Conservation (phyloP, 345 rosid genomes). For the Kandelia obovata region DNA sequence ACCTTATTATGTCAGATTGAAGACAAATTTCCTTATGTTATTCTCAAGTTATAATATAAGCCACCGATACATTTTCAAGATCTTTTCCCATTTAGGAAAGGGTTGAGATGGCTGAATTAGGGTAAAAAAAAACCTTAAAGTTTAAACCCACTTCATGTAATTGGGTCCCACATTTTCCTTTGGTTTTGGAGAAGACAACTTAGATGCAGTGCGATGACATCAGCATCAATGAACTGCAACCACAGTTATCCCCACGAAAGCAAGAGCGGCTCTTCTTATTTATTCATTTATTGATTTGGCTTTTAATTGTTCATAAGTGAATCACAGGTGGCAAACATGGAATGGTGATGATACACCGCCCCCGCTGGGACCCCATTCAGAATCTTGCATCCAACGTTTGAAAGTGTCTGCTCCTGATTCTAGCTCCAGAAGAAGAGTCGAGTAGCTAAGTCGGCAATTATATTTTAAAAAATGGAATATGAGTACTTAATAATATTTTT, state of each 20-base stretch:
- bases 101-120: neutral
- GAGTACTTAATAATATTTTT: no score
- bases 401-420: conserved; percentile 26
- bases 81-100: conserved; percentile 1
- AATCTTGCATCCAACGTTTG: conserved; percentile 21
- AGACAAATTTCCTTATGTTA: no score
- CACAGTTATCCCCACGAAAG: conserved; percentile 3
- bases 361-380: neutral
- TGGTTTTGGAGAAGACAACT: conserved; percentile 34
- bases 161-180: conserved; percentile 26
- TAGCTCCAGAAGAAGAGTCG: neutral
- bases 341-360: conserved; percentile 2
- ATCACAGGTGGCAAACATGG: conserved; percentile 31
- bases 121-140: neutral
- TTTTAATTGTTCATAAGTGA: neutral
- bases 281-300: neutral
- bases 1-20: no score
- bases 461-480: no score
- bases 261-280: neutral
- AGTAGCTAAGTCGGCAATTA: no score
- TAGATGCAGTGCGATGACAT: neutral
- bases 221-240: conserved; percentile 8
- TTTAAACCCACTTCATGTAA: neutral
- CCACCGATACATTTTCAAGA: no score
- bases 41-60: no score